These are phyloP conservation scores for Alternaria sp. DNA, from an alignment of 2,329 filamentous ascomycete species.

Conservation along the genomic window DNA sequence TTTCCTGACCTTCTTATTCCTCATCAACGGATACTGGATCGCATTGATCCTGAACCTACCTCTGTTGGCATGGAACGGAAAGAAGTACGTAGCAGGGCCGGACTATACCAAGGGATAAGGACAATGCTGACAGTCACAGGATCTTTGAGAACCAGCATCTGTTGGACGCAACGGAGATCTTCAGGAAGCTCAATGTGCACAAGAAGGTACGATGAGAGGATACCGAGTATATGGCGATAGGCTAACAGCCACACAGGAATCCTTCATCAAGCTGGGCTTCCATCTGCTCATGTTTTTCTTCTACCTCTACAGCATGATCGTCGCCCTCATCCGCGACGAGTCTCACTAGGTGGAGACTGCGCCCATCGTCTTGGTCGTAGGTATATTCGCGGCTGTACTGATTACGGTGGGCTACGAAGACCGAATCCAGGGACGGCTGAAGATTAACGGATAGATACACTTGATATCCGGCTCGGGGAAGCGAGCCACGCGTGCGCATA, in stretches of 20 bases:
- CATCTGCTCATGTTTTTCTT: slow-evolving; percentile 99
- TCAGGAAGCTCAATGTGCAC: slow-evolving; percentile 97
- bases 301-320: slow-evolving; percentile 99
- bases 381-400: slow-evolving; percentile 1
- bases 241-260: slow-evolving; percentile 69
- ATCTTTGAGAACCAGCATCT: slow-evolving; percentile 97
- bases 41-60: slow-evolving; percentile 91
- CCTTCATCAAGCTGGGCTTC: slow-evolving; percentile 98
- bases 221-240: neutral
- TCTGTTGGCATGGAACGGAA: slow-evolving; percentile 89
- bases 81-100: slow-evolving; percentile 77
- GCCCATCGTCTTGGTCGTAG: slow-evolving; percentile 2
- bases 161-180: slow-evolving; percentile 97
- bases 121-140: slow-evolving; percentile 60
- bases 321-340: slow-evolving; percentile 95
- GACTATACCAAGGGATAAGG: neutral
- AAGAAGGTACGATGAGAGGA: slow-evolving; percentile 75
- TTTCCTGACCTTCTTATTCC: slow-evolving; percentile 92
- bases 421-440: neutral
- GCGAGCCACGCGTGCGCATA: slow-evolving; percentile 18
- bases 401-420: neutral
- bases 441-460: neutral
- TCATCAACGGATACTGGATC: slow-evolving; percentile 99
- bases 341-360: slow-evolving; percentile 64
- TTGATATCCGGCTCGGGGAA: slow-evolving; percentile 22